Evolutionary conservation across 805 yeast genomes (phyloP).

Genomic region (Kurtzmaniella cleridarum): DNA sequence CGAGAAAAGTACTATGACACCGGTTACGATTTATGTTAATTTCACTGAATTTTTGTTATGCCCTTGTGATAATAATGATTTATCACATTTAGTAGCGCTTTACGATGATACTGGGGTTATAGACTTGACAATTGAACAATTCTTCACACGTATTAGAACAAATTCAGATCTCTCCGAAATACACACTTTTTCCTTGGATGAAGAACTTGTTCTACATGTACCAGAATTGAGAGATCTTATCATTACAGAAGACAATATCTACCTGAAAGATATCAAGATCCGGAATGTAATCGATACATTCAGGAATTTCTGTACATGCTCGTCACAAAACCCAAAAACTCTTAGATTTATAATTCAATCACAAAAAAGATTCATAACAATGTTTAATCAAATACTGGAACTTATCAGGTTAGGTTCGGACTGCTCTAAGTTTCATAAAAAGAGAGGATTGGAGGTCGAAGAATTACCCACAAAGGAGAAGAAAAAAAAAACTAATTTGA

Average conservation of each 20-base stretch:
- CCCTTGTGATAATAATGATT: conserved; percentile 13
- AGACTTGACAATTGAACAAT: conserved; percentile 15
- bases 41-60: conserved; percentile 22
- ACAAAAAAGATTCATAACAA: conserved; percentile 23
- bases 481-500: too few species aligned
- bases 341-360: conserved; percentile 6
- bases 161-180: conserved; percentile 23
- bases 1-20: neutral
- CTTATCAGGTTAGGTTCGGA: conserved; percentile 15
- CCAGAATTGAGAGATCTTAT: conserved; percentile 21
- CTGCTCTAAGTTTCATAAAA: conserved; percentile 5
- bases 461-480: too few species aligned
- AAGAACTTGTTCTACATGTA: conserved; percentile 22
- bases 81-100: conserved; percentile 19
- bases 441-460: too few species aligned
- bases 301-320: conserved; percentile 4
- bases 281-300: conserved; percentile 22
- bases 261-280: conserved; percentile 18
- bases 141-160: conserved; percentile 20
- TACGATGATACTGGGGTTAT: conserved; percentile 17
- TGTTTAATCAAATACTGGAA: conserved; percentile 19
- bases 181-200: conserved; percentile 15
- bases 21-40: conserved; percentile 18
- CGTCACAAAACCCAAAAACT: neutral
- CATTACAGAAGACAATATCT: conserved; percentile 29